Percentiles rank a stretch among this genome's conserved stretches.
Conservation (phyloP, 768 basidiomycete species). For the Amanita brunnescens region DNA sequence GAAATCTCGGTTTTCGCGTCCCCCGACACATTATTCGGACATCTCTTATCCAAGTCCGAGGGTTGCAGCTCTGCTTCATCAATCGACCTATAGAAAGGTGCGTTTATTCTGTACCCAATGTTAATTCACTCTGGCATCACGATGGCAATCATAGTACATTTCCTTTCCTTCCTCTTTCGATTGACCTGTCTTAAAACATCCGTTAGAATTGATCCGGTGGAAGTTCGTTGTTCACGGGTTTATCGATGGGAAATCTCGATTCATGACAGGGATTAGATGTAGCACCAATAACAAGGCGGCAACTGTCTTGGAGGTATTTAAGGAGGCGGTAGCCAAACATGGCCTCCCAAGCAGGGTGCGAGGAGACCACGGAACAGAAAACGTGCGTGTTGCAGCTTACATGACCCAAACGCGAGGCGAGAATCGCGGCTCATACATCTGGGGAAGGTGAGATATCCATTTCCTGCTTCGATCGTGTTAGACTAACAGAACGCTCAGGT, state of each 20-base stretch:
- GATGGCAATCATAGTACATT: slow-evolving; percentile 27
- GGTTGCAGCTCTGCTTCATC: background rate
- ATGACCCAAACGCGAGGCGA: slow-evolving; percentile 20
- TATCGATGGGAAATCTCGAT: slow-evolving; percentile 32
- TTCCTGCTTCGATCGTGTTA: background rate
- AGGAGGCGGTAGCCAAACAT: background rate
- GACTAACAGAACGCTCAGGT: background rate
- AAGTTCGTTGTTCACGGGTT: slow-evolving; percentile 29
- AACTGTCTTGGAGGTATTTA: slow-evolving; percentile 20
- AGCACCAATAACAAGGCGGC: slow-evolving; percentile 30
- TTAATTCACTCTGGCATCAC: slow-evolving; percentile 30
- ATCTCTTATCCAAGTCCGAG: background rate
- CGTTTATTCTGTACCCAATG: slow-evolving; percentile 24
- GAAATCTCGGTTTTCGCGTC: too few relatives aligned
- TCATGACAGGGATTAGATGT: slow-evolving; percentile 24
- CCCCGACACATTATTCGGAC: too few relatives aligned
- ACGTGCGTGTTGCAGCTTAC: slow-evolving; percentile 20
- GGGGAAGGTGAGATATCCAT: slow-evolving; percentile 16
- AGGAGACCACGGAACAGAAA: slow-evolving; percentile 27
- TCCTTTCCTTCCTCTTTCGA: slow-evolving; percentile 11
- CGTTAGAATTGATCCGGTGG: background rate
- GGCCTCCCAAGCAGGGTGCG: slow-evolving; percentile 5
- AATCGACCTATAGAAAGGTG: slow-evolving; percentile 15
- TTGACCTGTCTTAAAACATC: slow-evolving; percentile 15
- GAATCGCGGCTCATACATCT: slow-evolving; percentile 26